These are phyloP conservation scores for Emmonsiellopsis sp. DNA, from an alignment of 2,329 filamentous ascomycete species.

Conservation along the genomic window DNA sequence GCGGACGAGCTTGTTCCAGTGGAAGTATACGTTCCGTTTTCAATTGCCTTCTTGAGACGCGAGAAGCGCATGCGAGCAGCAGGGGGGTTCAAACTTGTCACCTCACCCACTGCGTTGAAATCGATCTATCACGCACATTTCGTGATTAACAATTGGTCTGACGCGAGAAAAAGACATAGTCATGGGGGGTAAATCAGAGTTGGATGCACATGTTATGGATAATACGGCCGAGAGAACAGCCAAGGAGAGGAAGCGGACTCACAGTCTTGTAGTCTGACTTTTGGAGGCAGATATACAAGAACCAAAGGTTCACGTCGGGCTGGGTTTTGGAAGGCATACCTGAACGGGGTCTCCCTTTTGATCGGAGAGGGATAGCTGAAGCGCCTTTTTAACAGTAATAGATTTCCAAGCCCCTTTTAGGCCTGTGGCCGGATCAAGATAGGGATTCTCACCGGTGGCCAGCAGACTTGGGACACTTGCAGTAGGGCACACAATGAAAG, in stretches of 20 bases:
- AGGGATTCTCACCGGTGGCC: no score
- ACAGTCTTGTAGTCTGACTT: constrained; percentile 30
- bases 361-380: neutral
- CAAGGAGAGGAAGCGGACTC: constrained; percentile 12
- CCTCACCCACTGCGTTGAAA: constrained; percentile 26
- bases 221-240: neutral
- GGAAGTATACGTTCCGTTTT: constrained; percentile 6
- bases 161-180: no score
- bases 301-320: constrained; percentile 30
- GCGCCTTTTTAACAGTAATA: neutral
- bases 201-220: neutral
- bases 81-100: constrained; percentile 24
- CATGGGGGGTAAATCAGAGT: neutral
- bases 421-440: neutral
- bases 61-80: constrained; percentile 32
- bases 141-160: neutral
- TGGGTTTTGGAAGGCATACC: constrained; percentile 31
- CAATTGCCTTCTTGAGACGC: constrained; percentile 22
- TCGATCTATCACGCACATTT: constrained; percentile 24
- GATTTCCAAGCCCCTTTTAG: neutral
- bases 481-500: neutral
- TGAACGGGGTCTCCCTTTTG: constrained; percentile 2
- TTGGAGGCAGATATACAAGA: constrained; percentile 34
- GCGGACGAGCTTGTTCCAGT: neutral
- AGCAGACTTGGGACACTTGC: neutral